phyloP scores from a whole-genome alignment of 441 rosid species.

The Populus hybrid region DNA sequence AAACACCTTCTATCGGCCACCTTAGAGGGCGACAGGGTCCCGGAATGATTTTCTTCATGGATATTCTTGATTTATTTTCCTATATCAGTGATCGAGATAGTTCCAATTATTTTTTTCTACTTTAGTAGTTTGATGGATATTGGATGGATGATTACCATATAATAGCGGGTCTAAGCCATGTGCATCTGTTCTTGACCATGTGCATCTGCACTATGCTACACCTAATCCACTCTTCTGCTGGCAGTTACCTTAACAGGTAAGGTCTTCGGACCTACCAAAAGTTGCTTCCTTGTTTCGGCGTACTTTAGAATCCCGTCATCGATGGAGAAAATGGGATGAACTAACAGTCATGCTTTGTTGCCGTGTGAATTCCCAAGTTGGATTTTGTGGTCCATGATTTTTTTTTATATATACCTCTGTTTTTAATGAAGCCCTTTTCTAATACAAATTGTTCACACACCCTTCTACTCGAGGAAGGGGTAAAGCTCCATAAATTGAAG shows the following conservation, averaged over 20 bases:
- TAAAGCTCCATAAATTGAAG: not conserved
- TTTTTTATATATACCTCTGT: not conserved
- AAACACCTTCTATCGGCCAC: not conserved
- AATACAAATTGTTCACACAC: not conserved
- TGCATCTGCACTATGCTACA: conserved; percentile 20
- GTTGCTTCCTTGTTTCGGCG: not conserved
- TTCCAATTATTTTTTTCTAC: conserved; percentile 5
- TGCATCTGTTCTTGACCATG: conserved; percentile 36
- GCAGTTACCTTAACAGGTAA: conserved; percentile 25
- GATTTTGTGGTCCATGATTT: not conserved
- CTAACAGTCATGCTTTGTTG: not conserved
- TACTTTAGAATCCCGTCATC: not conserved
- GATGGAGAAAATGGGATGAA: not conserved
- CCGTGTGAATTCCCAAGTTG: not conserved
- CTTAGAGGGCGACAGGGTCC: not conserved
- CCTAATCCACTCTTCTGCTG: conserved; percentile 21
- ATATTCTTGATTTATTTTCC: not conserved
- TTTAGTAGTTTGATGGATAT: not conserved
- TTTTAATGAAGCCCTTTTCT: not conserved
- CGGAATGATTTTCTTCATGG: not conserved
- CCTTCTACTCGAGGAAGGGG: not conserved
- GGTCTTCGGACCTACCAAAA: conserved; percentile 20
- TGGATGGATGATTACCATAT: not conserved
- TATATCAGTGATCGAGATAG: not conserved
- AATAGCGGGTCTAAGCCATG: conserved; percentile 34